phyloP scores from a whole-genome alignment of 805 yeast species.

The Barnettozyma wickerhamii region DNA sequence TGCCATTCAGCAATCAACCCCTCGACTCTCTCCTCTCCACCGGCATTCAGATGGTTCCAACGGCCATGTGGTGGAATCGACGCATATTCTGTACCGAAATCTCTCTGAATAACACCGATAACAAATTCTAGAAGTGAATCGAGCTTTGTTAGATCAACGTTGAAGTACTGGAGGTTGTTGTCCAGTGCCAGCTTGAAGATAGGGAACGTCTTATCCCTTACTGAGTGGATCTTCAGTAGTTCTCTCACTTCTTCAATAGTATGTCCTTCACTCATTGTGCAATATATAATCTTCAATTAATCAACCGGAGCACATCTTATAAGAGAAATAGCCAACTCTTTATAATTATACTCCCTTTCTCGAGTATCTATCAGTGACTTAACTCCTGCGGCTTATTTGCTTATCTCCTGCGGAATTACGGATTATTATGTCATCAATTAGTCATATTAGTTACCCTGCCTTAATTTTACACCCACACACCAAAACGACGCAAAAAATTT shows the following conservation, averaged over 20 bases:
- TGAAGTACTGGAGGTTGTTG: constrained; percentile 37
- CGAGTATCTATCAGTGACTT: neutral
- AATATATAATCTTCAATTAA: too few relatives aligned
- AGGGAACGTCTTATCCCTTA: constrained; percentile 45
- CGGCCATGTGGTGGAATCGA: constrained; percentile 64
- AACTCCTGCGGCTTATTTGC: neutral
- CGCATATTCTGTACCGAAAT: constrained; percentile 39
- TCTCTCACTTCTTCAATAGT: constrained; percentile 23
- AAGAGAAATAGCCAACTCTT: constrained; percentile 6
- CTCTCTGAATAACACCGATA: constrained; percentile 34
- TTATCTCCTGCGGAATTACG: constrained; percentile 6
- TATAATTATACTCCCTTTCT: neutral
- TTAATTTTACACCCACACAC: constrained; percentile 3
- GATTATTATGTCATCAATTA: too few relatives aligned
- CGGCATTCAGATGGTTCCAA: constrained; percentile 60
- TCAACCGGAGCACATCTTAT: too few relatives aligned
- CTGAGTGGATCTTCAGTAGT: constrained; percentile 48
- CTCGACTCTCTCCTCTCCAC: constrained; percentile 41
- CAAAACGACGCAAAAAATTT: constrained; percentile 11
- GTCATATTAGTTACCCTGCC: too few relatives aligned
- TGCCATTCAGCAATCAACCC: constrained; percentile 37
- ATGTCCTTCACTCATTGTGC: neutral
- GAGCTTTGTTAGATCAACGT: constrained; percentile 40
- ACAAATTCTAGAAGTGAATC: constrained; percentile 43
- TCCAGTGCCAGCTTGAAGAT: constrained; percentile 38